These are phyloP conservation scores for Magnusiomyces suaveolens DNA, from an alignment of 1,139 yeast genomes.

Conservation along the genomic window DNA sequence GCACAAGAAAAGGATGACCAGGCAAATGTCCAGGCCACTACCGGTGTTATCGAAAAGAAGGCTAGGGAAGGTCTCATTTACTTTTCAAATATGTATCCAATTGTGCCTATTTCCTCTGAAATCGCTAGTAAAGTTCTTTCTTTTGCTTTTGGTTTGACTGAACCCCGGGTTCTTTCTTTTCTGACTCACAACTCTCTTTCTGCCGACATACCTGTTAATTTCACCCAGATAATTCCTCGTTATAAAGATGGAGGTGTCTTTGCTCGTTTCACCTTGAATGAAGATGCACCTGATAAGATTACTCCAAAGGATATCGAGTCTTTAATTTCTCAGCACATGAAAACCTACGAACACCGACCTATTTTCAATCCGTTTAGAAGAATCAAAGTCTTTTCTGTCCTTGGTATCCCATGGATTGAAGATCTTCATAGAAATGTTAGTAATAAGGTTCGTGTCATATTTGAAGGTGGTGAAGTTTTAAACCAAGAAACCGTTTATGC, in stretches of 20 bases:
- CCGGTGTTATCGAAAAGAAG: constrained; percentile 50
- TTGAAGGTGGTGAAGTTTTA: constrained; percentile 71
- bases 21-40: constrained; percentile 36
- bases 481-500: constrained; percentile 80
- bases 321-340: constrained; percentile 21
- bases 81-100: constrained; percentile 30
- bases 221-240: constrained; percentile 50
- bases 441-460: constrained; percentile 49
- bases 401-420: constrained; percentile 94
- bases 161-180: constrained; percentile 31
- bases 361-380: constrained; percentile 29
- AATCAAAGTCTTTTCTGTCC: constrained; percentile 58
- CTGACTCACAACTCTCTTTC: constrained; percentile 38
- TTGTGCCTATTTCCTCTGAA: constrained; percentile 30
- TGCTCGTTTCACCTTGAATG: constrained; percentile 46
- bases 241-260: constrained; percentile 91
- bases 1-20: constrained; percentile 40
- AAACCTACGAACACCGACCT: constrained; percentile 15
- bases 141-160: constrained; percentile 9
- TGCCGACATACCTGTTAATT: constrained; percentile 34
- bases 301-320: constrained; percentile 22
- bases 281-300: constrained; percentile 13
- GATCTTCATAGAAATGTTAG: constrained; percentile 75
- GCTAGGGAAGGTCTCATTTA: constrained; percentile 43
- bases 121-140: constrained; percentile 21